phyloP scores from a whole-genome alignment of 192 early-diverging fungal species.

The Gaertneriomyces sp. region DNA sequence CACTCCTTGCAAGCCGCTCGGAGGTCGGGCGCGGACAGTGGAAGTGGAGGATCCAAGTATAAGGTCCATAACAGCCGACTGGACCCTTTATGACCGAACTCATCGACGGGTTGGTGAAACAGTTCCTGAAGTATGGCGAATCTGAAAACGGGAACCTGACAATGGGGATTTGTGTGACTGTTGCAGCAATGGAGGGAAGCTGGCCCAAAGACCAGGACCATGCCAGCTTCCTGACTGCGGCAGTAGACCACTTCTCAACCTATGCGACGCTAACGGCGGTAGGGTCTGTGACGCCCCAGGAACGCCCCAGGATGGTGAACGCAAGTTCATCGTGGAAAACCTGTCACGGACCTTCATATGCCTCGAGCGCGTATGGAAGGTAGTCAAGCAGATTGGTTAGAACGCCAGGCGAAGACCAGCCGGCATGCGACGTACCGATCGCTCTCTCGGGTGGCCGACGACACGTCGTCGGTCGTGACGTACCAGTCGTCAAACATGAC shows the following conservation, averaged over 20 bases:
- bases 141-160: too few relatives aligned
- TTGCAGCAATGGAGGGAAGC: not conserved
- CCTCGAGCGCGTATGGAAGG: not conserved
- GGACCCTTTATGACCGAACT: not conserved
- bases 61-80: not conserved
- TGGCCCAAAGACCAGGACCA: not conserved
- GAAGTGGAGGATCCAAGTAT: not conserved
- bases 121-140: too few relatives aligned
- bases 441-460: not conserved
- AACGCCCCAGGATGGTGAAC: not conserved
- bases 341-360: not conserved
- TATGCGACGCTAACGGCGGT: not conserved
- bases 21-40: not conserved
- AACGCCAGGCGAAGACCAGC: too few relatives aligned
- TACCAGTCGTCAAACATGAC: not conserved
- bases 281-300: not conserved
- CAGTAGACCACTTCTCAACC: not conserved
- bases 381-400: not conserved
- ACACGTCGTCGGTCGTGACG: not conserved
- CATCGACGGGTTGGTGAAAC: not conserved
- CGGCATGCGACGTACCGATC: not conserved
- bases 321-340: not conserved
- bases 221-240: not conserved
- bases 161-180: too few relatives aligned
- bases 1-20: not conserved